Conservation (phyloP, 768 basidiomycete species). For the Termitomyces sp. region DNA sequence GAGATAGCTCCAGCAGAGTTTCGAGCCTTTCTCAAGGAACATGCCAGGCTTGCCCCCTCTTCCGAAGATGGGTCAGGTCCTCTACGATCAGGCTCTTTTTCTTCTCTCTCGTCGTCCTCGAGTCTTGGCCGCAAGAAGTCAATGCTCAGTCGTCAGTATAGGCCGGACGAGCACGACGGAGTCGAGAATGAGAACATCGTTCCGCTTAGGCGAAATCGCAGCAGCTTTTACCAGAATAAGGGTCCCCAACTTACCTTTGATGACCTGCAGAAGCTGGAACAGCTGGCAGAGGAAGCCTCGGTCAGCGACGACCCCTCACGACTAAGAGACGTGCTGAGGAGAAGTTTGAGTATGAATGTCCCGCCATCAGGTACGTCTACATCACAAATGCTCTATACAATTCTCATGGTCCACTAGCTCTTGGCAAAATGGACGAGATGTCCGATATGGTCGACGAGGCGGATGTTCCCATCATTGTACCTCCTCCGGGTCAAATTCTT, state of each 20-base stretch:
- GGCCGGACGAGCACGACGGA: slow-evolving; percentile 72
- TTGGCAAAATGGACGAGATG: slow-evolving; percentile 64
- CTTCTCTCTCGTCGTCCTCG: slow-evolving; percentile 33
- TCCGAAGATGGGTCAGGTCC: slow-evolving; percentile 37
- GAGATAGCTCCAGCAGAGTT: slow-evolving; percentile 98
- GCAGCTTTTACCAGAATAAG: slow-evolving; percentile 57
- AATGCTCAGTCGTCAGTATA: slow-evolving; percentile 93
- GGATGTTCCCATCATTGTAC: slow-evolving; percentile 87
- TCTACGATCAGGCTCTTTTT: slow-evolving; percentile 38
- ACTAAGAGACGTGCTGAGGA: slow-evolving; percentile 71
- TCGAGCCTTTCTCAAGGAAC: slow-evolving; percentile 90
- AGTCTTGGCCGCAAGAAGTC: slow-evolving; percentile 80
- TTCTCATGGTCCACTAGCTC: slow-evolving; percentile 33
- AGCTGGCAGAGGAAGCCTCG: slow-evolving; percentile 86
- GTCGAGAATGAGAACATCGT: slow-evolving; percentile 64
- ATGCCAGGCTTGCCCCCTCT: slow-evolving; percentile 60
- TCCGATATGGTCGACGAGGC: slow-evolving; percentile 70
- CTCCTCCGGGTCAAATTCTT: slow-evolving; percentile 83
- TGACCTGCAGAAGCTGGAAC: slow-evolving; percentile 92
- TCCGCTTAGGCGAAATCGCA: slow-evolving; percentile 63
- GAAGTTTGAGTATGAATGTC: slow-evolving; percentile 84
- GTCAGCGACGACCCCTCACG: slow-evolving; percentile 75
- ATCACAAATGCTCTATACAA: slow-evolving; percentile 7
- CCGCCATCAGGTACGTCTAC: slow-evolving; percentile 73
- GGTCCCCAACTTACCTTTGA: slow-evolving; percentile 87